phyloP scores from a whole-genome alignment of 2,329 filamentous ascomycete genomes.

The Pseudogymnoascus sp. region DNA sequence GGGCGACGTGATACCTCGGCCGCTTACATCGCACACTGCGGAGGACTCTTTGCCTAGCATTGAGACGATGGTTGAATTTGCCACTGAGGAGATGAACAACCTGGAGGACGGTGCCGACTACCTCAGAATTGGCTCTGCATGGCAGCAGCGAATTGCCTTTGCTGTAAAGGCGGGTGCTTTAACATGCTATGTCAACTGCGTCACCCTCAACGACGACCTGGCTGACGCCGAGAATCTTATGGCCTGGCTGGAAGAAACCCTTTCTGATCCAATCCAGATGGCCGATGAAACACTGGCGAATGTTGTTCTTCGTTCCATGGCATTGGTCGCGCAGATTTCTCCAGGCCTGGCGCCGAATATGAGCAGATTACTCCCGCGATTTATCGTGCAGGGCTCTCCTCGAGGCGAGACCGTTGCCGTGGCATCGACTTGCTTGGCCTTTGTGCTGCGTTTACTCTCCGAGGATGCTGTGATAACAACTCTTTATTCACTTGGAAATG shows the following conservation, averaged over 20 bases:
- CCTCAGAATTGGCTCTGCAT: constrained; percentile 71
- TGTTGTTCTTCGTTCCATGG: constrained; percentile 72
- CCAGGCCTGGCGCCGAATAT: constrained; percentile 65
- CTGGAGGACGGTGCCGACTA: constrained; percentile 89
- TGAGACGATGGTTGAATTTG: constrained; percentile 60
- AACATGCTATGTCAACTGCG: constrained; percentile 77
- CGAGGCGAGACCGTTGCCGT: constrained; percentile 60
- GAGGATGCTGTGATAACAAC: constrained; percentile 93
- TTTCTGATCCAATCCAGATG: constrained; percentile 76
- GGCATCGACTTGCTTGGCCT: constrained; percentile 78
- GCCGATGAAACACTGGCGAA: constrained; percentile 67
- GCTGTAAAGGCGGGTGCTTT: constrained; percentile 77
- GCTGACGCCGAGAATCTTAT: constrained; percentile 73
- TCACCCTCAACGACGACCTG: constrained; percentile 69
- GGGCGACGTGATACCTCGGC: constrained; percentile 37
- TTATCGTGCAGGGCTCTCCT: constrained; percentile 77
- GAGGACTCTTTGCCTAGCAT: constrained; percentile 49
- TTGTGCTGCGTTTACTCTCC: constrained; percentile 71
- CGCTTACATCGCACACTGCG: constrained; percentile 31
- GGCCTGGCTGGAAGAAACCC: constrained; percentile 74
- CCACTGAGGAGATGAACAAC: constrained; percentile 73
- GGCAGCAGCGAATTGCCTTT: constrained; percentile 79
- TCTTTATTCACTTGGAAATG: constrained; percentile 91
- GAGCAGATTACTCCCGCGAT: constrained; percentile 71
- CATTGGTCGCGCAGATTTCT: constrained; percentile 68